These are phyloP conservation scores for Phytophthora megakarya DNA, from an alignment of 352 stramenopile genomes.

Conservation along the genomic window DNA sequence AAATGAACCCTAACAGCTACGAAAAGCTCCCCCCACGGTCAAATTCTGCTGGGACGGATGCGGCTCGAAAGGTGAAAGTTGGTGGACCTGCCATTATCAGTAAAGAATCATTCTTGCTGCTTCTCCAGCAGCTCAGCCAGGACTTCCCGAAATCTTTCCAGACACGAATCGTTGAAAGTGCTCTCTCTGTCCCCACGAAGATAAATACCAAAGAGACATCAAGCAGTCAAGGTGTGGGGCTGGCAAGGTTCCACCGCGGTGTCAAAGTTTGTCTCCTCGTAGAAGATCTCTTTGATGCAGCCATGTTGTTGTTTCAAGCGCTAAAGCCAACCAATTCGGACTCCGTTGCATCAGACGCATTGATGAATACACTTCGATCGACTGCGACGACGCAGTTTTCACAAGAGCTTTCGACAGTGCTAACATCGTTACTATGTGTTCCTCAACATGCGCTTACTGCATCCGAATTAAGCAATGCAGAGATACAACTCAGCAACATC, in stretches of 20 bases:
- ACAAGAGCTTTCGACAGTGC: conserved; percentile 5
- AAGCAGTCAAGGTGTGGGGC: conserved; percentile 5
- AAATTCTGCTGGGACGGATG: not conserved
- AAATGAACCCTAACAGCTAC: conserved; percentile 5
- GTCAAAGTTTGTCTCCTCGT: conserved; percentile 28
- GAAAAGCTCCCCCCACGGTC: conserved; percentile 6
- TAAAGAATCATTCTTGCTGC: conserved; percentile 19
- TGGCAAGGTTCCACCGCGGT: conserved; percentile 25
- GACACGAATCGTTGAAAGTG: conserved; percentile 13
- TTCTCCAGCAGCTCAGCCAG: conserved; percentile 28
- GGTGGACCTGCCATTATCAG: conserved; percentile 14
- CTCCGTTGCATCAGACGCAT: not conserved
- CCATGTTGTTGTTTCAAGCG: conserved; percentile 25
- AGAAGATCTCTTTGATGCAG: conserved; percentile 32
- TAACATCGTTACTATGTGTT: conserved; percentile 8
- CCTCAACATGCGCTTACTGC: not conserved
- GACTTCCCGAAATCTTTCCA: conserved; percentile 30
- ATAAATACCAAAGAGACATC: not conserved
- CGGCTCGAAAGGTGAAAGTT: conserved; percentile 8
- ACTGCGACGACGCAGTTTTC: conserved; percentile 27
- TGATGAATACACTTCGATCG: conserved; percentile 18
- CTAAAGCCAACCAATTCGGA: conserved; percentile 1
- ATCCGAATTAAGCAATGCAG: not conserved
- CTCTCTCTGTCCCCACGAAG: not conserved
- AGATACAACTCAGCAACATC: conserved; percentile 16